Base-by-base conservation (phyloP, 2,329 filamentous ascomycete genomes). In the Fusarium brachygibbosum region DNA sequence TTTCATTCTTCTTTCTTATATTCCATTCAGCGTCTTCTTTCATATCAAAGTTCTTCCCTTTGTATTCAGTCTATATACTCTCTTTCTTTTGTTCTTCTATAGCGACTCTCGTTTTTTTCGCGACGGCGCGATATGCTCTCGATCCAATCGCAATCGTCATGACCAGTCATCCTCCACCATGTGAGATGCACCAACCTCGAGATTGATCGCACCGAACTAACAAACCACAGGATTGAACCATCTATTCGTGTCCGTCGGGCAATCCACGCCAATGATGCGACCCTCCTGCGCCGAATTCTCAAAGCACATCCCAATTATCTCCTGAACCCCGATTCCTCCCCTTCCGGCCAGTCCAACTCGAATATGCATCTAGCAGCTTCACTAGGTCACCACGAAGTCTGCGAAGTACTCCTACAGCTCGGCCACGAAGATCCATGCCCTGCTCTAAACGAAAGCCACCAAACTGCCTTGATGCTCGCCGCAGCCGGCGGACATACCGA, bases 401-500 rank as follows among this genome's bases (percentile, higher is more conserved):
- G 88, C 76, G 85, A 87, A 71, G 85, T 90, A 55, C 88, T 97
- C 29, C 84, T 97, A 66, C 82, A 86, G n/a, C 84, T 88, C 7
- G 92, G 91, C 58, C 93, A 97, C 78, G 93, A 97, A 78, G 78
- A 83, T n/a, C 86, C 85, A 7, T 88, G 89, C 50, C 88, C 94
- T 31, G 91, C 91, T 14, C 85, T 93, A 68, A 97, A 97, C 78
- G 91, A 93, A 73, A 85, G 90, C 66, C 88, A 92, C 75, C 90
- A 95, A 75, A 97, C 93, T 0, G 90, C 93, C 0, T 83, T 97
- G 49, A 94, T 95, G 88, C 85, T 96, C 4, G 93, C 93, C 13
- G 88, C 92, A 2, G 82, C 81, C 9, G 85, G 85, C 2, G 91
- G 91, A 16, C 91, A 93, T 74, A 89, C 91, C 69, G 90, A 93